A percentile compares a stretch with the other conserved stretches of the same genome.
Evolutionary conservation across 495 filamentous ascomycete species (phyloP).

Genomic region (Lindgomyces ingoldianus): DNA sequence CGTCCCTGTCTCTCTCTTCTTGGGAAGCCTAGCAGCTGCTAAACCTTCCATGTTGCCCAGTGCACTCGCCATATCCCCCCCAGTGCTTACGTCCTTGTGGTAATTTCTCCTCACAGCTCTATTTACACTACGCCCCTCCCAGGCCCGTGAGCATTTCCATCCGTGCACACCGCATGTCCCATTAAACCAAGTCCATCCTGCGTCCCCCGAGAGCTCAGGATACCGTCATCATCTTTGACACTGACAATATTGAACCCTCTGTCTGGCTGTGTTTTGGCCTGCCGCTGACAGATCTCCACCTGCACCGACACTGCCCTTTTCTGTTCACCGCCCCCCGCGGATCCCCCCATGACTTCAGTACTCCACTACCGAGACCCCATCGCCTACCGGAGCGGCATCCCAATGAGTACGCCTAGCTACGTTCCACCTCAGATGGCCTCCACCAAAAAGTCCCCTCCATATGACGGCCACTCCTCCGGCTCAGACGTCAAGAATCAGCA

Average conservation of each 20-base stretch:
- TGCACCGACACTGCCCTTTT: constrained; percentile 14
- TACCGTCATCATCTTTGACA: background rate
- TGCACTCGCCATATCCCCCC: background rate
- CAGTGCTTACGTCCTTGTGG: constrained; percentile 1
- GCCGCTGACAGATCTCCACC: constrained; percentile 22
- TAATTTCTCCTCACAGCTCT: constrained; percentile 12
- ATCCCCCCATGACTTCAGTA: constrained; percentile 39
- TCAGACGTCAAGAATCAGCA: constrained; percentile 41
- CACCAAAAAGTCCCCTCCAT: constrained; percentile 30
- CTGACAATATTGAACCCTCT: constrained; percentile 12
- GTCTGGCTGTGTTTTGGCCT: constrained; percentile 2
- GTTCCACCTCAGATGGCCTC: constrained; percentile 24
- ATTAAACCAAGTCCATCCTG: constrained; percentile 17
- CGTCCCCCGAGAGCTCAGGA: background rate
- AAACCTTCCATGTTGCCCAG: background rate
- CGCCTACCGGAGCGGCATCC: constrained; percentile 21
- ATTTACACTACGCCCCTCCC: constrained; percentile 1
- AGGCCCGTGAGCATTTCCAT: constrained; percentile 14
- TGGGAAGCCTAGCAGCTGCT: constrained; percentile 4
- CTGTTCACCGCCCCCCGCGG: constrained; percentile 27
- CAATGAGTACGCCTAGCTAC: constrained; percentile 32
- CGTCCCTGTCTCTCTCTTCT: constrained; percentile 20
- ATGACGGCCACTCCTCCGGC: constrained; percentile 43
- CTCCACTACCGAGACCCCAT: constrained; percentile 32
- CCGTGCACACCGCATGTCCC: constrained; percentile 23